Conservation (phyloP, 169 alveolate genomes). For the Eimeria maxima region DNA sequence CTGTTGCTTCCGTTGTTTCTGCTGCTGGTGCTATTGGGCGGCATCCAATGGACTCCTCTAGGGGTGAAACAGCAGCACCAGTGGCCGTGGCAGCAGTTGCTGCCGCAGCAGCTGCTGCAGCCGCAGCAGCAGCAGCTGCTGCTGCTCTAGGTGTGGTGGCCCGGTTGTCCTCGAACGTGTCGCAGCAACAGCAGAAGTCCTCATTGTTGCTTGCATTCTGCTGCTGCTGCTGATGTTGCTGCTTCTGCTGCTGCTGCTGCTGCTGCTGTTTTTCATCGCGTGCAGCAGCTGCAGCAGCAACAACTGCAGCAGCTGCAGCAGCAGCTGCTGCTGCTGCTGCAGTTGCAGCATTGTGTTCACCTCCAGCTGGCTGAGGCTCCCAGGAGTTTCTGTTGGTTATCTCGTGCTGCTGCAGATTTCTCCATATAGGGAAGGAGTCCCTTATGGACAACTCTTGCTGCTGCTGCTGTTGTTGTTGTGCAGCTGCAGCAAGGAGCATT, state of each 20-base stretch:
- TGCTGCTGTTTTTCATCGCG: conserved; percentile 8
- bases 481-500: neutral
- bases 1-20: too few species aligned
- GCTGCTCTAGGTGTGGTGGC: neutral
- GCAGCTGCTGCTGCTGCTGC: conserved; percentile 54
- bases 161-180: neutral
- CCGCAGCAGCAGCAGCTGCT: conserved; percentile 15
- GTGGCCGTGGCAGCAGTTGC: neutral
- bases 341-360: conserved; percentile 1
- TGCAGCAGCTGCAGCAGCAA: conserved; percentile 27
- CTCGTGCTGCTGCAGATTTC: neutral
- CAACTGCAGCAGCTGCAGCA: neutral
- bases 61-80: neutral
- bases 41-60: too few species aligned
- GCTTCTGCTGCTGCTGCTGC: too few species aligned
- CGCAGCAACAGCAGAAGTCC: conserved; percentile 42
- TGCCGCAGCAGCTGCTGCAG: too few species aligned
- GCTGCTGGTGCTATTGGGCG: conserved; percentile 4
- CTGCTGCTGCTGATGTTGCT: too few species aligned
- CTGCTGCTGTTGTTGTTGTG: neutral
- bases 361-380: neutral
- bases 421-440: neutral
- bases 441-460: neutral
- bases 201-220: neutral
- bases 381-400: conserved; percentile 1